Base-by-base conservation (phyloP, 192 early-diverging fungal genomes). In the Podila minutissima region DNA sequence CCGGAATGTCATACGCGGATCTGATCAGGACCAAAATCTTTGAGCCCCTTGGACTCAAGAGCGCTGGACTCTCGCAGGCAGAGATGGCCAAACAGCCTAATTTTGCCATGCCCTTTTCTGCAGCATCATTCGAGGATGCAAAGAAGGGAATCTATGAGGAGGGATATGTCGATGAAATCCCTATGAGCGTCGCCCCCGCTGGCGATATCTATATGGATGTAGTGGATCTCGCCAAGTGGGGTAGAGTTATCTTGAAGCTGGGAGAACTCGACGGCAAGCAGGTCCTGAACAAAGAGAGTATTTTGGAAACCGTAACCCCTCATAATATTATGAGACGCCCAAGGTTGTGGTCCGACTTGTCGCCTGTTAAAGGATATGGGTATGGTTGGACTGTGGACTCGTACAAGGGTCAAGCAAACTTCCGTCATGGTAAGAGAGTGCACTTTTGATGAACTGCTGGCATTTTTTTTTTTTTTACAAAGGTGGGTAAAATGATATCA, bases 261-360 rank as follows among this genome's bases (percentile, higher is more conserved):
- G 63, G 63, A 5, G 26, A 22, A 11, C 19, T 64, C 46, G 46
- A 64, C 11, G 63, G 63, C 19, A 64, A 64, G 12, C 63, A 64
- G 46, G 24, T 64, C 4, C 26, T 64, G 46, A 64, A 29, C 63
- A 64, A 64, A 29, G 46, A 41, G 20, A 64, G 41, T 24, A 28
- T 64, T 35, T 19, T 48, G 6, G 19, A 32, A 26, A 48, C 28
- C 26, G 9, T 15, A 9, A 48, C 31, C 9, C 10, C 41, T 12
- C 63, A 64, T 64, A 22, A 28, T 13, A 63, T 64, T 5, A 17
- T 15, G 22, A n/a, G 35, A 10, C 12, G 63, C 10, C 20, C 13
- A n/a, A 28, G 13, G 10, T 13, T 17, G n/a, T 48, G 63, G 13
- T 24, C 63, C 46, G 13, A 22, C 38, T 12, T 64, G 38, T 49